Evolutionary conservation across 768 basidiomycete species (phyloP).

Genomic region (Glaciozyma martinii): DNA sequence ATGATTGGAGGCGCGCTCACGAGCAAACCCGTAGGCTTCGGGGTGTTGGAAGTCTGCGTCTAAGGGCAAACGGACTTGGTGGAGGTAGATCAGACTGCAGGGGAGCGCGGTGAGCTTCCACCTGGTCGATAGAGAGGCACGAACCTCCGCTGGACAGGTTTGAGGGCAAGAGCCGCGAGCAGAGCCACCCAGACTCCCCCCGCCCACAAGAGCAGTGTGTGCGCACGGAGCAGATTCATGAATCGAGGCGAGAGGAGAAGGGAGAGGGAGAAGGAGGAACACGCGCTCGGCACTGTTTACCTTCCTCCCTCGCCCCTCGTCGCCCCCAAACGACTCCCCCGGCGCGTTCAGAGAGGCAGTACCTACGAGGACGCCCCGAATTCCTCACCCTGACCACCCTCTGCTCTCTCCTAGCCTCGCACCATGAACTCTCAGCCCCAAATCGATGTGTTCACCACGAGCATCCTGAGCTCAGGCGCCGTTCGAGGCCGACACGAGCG

Average conservation of each 20-base stretch:
- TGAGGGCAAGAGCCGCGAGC: slow-evolving; percentile 43
- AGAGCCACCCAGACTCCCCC: slow-evolving; percentile 47
- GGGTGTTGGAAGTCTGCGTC: slow-evolving; percentile 54
- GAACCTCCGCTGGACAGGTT: slow-evolving; percentile 38
- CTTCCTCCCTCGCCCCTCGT: too few relatives aligned
- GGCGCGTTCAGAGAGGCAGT: too few relatives aligned
- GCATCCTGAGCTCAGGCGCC: slow-evolving; percentile 28
- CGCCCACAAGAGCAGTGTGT: slow-evolving; percentile 42
- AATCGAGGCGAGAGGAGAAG: too few relatives aligned
- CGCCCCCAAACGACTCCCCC: too few relatives aligned
- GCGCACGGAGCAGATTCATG: slow-evolving; percentile 26
- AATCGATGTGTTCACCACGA: slow-evolving; percentile 32
- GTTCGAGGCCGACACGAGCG: slow-evolving; percentile 29
- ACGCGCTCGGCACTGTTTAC: too few relatives aligned
- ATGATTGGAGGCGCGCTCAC: too few relatives aligned
- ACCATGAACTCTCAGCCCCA: not conserved
- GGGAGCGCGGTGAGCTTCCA: slow-evolving; percentile 19
- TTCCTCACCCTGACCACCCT: too few relatives aligned
- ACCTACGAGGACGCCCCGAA: too few relatives aligned
- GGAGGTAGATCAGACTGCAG: slow-evolving; percentile 54
- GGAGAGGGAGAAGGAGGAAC: too few relatives aligned
- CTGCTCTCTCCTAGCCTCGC: not conserved
- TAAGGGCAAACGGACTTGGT: slow-evolving; percentile 51
- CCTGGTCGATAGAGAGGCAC: not conserved
- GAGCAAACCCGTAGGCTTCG: slow-evolving; percentile 70